Evolutionary conservation across 1,284 basidiomycete species (phyloP), one percentile per base, ranked within the genome.

Genomic region (Cutaneotrichosporon arboriforme): DNA sequence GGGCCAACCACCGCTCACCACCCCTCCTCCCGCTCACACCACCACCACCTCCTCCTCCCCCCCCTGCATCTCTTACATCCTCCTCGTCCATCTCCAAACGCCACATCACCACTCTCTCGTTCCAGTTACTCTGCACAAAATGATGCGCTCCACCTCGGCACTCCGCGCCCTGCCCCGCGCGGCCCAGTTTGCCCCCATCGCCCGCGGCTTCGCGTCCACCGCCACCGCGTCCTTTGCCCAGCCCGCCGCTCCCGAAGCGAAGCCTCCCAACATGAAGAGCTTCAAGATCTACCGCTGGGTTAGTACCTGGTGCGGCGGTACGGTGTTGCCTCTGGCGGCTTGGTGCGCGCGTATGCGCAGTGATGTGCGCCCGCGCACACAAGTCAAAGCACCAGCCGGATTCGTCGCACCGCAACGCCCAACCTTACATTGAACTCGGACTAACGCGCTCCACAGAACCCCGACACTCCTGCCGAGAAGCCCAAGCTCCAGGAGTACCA

Each of bases 201-300:
- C 56, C 45, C 56, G 66, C 52, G 54, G 64, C 52, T 62, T 69
- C 63, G 64, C 67, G 31, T 59, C 67, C 36, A 61, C 60, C 37
- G 62, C 68, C 18, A 45, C 50, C 33, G 53, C 60, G 20, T 52
- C 49, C 26, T 66, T 69, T 44, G 71, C 69, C 50, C 62, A 63
- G 57, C 67, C 60, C 36, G 48, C 54, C 42, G 62, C 67, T 17
- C 46, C 54, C 18, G 41, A 49, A 42, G 15, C 48, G n/a, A 77
- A 77, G 66, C 62, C 69, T 38, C 72, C 77, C 35, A 59, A 78
- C 57, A 74, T 78, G 58, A 96, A 96, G 79, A 85, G 88, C 76
- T 94, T 97, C 81, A 89, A 92, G 81, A 91, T 96, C 64, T 97
- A 97, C 78, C 87, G 91, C 73, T 96, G 91, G 90, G 88, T 90